Percentiles rank a stretch among this genome's conserved stretches.
Evolutionary conservation across 306 rosid genomes (phyloP).

Genomic region (Trichosanthes truncata): DNA sequence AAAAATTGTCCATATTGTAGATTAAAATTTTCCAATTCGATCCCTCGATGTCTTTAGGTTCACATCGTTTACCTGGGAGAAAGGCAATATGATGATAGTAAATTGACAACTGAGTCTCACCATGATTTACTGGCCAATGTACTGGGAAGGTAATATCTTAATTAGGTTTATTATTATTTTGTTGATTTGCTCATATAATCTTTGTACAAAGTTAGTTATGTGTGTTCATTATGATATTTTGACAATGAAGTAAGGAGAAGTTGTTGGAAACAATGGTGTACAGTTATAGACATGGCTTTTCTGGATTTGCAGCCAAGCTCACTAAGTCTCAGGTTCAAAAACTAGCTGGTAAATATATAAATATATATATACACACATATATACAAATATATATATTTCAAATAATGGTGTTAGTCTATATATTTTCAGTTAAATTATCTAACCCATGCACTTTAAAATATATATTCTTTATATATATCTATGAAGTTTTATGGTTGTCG

Average conservation of each 20-base stretch:
- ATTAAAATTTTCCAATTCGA: background rate
- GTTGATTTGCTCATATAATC: background rate
- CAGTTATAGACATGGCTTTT: constrained; percentile 76
- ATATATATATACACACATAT: too few relatives aligned
- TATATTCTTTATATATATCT: too few relatives aligned
- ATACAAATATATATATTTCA: too few relatives aligned
- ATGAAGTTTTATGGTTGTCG: too few relatives aligned
- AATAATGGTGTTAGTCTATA: too few relatives aligned
- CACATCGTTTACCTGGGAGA: constrained; percentile 70
- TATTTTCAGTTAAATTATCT: too few relatives aligned
- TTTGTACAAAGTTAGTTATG: too few relatives aligned
- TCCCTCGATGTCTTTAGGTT: constrained; percentile 31
- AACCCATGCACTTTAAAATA: too few relatives aligned
- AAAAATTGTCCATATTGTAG: too few relatives aligned
- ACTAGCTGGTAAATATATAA: constrained; percentile 32
- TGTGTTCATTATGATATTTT: background rate
- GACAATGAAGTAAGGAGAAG: constrained; percentile 59
- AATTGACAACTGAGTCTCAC: constrained; percentile 35
- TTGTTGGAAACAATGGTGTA: constrained; percentile 52
- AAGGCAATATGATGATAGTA: constrained; percentile 31
- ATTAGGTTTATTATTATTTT: too few relatives aligned
- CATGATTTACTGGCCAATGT: constrained; percentile 43
- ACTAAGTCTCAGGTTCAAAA: constrained; percentile 53
- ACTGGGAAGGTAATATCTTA: constrained; percentile 46
- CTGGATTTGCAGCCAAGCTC: constrained; percentile 78